Evolutionary conservation across 176 grass and related monocot species (phyloP), one percentile per base, ranked within the genome.

Genomic region (Zoysia japonica): DNA sequence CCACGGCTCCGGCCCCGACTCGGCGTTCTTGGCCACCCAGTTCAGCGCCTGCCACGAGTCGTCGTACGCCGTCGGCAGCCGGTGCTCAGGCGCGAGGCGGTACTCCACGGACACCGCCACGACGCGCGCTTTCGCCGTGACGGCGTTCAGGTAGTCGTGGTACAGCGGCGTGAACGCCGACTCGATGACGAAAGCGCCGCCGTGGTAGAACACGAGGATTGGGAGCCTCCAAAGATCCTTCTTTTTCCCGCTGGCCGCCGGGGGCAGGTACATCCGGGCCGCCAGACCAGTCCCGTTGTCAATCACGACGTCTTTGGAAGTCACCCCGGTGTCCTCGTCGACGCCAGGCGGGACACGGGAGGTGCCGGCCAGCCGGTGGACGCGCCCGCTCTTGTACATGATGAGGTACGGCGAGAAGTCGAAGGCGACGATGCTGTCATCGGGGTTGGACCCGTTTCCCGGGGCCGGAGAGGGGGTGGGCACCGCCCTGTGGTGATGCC

Each of bases 131-230:
- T 80, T 79, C 5, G 85, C 75, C 12, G 83, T 75, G 19, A 96
- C 81, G 9, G 56, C 35, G 78, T 92, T 92, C 2, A 97, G 80
- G 82, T 89, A 93, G 62, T 78, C 85, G 84, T 97, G 93, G 84
- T 97, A 93, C 75, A 82, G 81, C n/a, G 88, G 88, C 67, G 90
- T 90, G 87, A 92, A 96, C 71, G 93, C 87, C 36, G 93, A 90
- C 86, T 90, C 88, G 82, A 96, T 88, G 44, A 88, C 84, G 84
- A 96, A 96, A 5, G 90, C 93, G 47, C 93, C 93, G 66, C 93
- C 93, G 73, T 96, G 88, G 83, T 52, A 84, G 71, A 90, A 97
- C 71, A 92, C 61, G 7, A 96, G 46, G 3, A 96, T 78, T 9
- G 90, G 93, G 28, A 92, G 83, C 70, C 45, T 67, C 7, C 28